Base-by-base conservation (phyloP, 768 basidiomycete species). In the Trametes cubensis region DNA sequence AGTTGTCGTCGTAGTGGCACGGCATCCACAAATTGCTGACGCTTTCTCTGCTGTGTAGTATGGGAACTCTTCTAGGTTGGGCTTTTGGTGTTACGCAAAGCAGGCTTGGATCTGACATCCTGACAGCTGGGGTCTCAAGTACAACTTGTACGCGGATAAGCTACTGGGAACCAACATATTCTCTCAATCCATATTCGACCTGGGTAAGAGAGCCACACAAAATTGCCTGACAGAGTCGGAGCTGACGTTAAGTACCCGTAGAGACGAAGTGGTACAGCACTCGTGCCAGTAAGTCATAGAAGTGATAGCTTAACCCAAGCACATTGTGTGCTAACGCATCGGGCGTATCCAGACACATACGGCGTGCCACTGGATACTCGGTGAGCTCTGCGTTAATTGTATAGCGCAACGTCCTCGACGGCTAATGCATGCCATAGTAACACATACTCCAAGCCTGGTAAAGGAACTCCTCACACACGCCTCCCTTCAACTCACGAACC, bases 31-130 rank as follows among this genome's bases (percentile, higher is more conserved):
- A 8, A 11, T 34, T 11, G 34, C 34, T 34, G 11, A 34, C 10
- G 5, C 34, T 34, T 5, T 11, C 2, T 34, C 10, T 15, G 11
- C 41, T 13, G 23, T 66, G n/a, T 66, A 83, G 78, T 88, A 88
- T 62, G 81, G 82, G 6, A 77, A 86, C 65, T 76, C 79, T 55
- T 70, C 71, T 55, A 83, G 80, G 81, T 81, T 52, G 46, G 63
- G 3, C 30, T 11, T 34, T 10, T 34, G 4, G 34, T 2, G 34
- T 34, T 11, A 11, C 34, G 34, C 34, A 11, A 2, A 34, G 34
- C 11, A 34, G 5, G 2, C 6, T 34, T 10, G 34, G 2, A 11
- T 2, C 60, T 59, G 18, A 60, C 4, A 13, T 25, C 7, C 5
- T 49, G 7, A 2, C 20, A 71, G 70, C 18, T 76, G 72, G 71